Conservation (phyloP, 495 filamentous ascomycete genomes). For the Delitschia confertaspora region DNA sequence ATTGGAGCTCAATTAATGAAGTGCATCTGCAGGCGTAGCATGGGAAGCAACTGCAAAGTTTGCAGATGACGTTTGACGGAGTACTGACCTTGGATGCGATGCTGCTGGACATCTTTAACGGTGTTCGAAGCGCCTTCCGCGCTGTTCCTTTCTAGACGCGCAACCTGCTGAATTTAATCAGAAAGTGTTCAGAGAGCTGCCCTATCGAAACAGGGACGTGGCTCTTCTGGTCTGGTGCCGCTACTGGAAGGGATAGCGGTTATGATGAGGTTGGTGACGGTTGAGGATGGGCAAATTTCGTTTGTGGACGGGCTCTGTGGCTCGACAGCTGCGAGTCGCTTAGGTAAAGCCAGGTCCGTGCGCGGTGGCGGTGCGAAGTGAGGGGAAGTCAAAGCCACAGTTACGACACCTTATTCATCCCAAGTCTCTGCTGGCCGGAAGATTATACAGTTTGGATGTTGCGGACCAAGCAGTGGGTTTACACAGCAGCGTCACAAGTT, state of each 20-base stretch:
- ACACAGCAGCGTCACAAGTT: too few species aligned
- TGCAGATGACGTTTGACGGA: not conserved
- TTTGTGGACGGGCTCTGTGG: conserved; percentile 9
- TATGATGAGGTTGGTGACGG: conserved; percentile 12
- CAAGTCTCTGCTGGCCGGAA: too few species aligned
- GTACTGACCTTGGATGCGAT: conserved; percentile 37
- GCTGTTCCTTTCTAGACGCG: conserved; percentile 28
- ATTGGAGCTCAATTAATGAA: not conserved
- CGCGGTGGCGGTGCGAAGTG: too few species aligned
- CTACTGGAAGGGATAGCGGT: conserved; percentile 4
- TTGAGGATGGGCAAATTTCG: conserved; percentile 9
- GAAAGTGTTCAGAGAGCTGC: conserved; percentile 17
- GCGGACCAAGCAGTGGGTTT: too few species aligned
- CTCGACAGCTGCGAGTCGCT: not conserved
- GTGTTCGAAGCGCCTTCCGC: conserved; percentile 33
- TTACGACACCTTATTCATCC: too few species aligned
- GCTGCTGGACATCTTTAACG: conserved; percentile 29
- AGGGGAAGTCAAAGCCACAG: too few species aligned
- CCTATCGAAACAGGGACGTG: conserved; percentile 22
- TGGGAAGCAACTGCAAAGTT: not conserved
- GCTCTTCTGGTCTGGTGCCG: conserved; percentile 14
- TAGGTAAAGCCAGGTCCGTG: too few species aligned
- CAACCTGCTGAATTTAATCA: conserved; percentile 17
- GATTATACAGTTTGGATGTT: too few species aligned
- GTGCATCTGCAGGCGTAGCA: too few species aligned